Conservation (phyloP, 1,284 basidiomycete genomes). For the Paramarasmius palmivorus region DNA sequence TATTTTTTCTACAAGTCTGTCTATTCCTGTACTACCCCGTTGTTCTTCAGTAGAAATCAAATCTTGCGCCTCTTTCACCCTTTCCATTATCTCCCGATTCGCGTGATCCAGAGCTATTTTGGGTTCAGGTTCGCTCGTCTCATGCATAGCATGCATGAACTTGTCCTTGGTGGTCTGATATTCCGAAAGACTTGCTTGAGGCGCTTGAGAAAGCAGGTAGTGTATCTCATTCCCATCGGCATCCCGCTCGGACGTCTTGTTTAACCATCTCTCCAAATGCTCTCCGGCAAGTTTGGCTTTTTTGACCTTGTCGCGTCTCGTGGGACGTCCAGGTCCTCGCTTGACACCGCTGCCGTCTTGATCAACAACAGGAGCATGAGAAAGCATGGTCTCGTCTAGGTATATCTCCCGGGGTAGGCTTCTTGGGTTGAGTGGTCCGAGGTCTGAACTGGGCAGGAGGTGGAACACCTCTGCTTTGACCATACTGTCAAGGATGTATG, state of each 20-base stretch:
- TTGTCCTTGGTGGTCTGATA: slow-evolving; percentile 43
- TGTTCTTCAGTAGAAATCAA: slow-evolving; percentile 22
- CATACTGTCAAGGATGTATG: slow-evolving; percentile 49
- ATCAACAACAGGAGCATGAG: slow-evolving; percentile 2
- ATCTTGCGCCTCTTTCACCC: slow-evolving; percentile 55
- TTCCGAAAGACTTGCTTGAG: slow-evolving; percentile 29
- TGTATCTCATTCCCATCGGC: slow-evolving; percentile 26
- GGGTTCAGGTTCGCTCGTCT: slow-evolving; percentile 20
- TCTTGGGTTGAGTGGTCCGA: slow-evolving; percentile 58
- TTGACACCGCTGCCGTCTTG: slow-evolving; percentile 32
- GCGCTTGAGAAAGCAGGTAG: slow-evolving; percentile 34
- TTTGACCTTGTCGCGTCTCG: slow-evolving; percentile 58
- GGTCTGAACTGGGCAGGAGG: slow-evolving; percentile 52
- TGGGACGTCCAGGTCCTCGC: slow-evolving; percentile 70
- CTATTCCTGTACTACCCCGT: slow-evolving; percentile 28
- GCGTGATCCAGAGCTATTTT: slow-evolving; percentile 38
- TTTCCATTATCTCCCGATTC: slow-evolving; percentile 47
- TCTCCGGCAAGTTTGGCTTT: slow-evolving; percentile 52
- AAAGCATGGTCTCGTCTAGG: slow-evolving; percentile 28
- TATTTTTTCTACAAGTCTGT: slow-evolving; percentile 22
- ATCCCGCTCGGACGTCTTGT: slow-evolving; percentile 29
- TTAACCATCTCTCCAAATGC: slow-evolving; percentile 53
- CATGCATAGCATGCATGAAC: slow-evolving; percentile 35
- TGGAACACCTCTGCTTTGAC: slow-evolving; percentile 52
- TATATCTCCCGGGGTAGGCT: slow-evolving; percentile 65